Conservation (phyloP, 1,284 basidiomycete species). For the Irpex lacteus region DNA sequence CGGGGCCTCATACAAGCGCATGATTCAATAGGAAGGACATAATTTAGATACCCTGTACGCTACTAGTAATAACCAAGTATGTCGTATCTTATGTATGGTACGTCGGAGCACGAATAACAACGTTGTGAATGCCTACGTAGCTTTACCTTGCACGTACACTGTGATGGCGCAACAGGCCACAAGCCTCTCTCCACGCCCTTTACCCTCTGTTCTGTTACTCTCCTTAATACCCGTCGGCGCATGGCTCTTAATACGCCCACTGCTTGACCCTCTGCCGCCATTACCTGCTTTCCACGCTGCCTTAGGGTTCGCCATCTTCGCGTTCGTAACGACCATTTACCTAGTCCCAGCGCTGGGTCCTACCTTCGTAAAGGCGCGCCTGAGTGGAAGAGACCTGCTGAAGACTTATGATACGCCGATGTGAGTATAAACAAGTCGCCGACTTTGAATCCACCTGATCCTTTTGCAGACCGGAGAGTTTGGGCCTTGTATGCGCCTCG, state of each 20-base stretch:
- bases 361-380: constrained; percentile 71
- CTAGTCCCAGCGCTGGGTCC: constrained; percentile 74
- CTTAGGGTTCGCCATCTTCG: constrained; percentile 78
- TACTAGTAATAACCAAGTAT: constrained; percentile 7
- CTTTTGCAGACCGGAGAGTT: constrained; percentile 82
- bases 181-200: constrained; percentile 41
- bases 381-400: constrained; percentile 80
- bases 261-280: constrained; percentile 63
- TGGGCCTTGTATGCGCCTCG: constrained; percentile 87
- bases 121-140: neutral
- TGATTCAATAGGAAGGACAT: neutral
- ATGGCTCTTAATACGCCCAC: constrained; percentile 69
- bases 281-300: constrained; percentile 72
- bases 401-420: constrained; percentile 74
- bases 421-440: constrained; percentile 44
- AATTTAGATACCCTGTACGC: neutral
- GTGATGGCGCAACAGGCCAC: constrained; percentile 17
- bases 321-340: constrained; percentile 70
- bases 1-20: neutral
- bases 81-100: constrained; percentile 8
- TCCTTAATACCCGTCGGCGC: constrained; percentile 59
- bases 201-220: constrained; percentile 52
- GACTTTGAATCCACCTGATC: neutral
- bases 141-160: neutral
- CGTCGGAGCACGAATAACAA: neutral